These are phyloP conservation scores for carrot (Daucus carota) DNA, from an alignment of 129 eudicot genomes.

Conservation along the genomic window DH1_v3.0 NC_030386.2:27116001-27116500, in stretches of 20 bases:
- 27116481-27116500: no score
- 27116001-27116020: background rate
- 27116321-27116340: background rate
- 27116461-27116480: no score
- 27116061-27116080: background rate
- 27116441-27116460: background rate
- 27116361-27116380: background rate
- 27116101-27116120: background rate
- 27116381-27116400: background rate
- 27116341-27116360: background rate
- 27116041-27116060: background rate
- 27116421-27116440: background rate
- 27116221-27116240: background rate
- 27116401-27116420: background rate
- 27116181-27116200: background rate
- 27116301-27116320: background rate
- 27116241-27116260: background rate
- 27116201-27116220: background rate
- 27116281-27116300: background rate
- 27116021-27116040: background rate
- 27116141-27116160: background rate
- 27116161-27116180: background rate
- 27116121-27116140: background rate
- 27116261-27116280: background rate
- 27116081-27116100: background rate